Conservation (phyloP, 2,329 filamentous ascomycete species). For the Cyphellophora attinorum region DNA sequence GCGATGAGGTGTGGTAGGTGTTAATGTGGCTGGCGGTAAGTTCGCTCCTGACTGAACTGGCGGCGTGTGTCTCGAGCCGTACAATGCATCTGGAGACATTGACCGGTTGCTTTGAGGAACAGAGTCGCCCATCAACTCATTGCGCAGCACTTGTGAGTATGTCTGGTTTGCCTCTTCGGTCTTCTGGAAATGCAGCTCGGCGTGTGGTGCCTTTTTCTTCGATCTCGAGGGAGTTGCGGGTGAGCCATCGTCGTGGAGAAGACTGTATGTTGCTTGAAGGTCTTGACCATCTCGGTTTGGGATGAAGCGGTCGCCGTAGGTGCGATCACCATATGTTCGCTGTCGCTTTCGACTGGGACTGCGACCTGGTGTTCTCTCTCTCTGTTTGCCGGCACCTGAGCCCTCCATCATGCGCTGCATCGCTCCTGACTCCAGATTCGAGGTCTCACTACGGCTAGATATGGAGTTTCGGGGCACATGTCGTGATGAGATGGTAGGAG, state of each 20-base stretch:
- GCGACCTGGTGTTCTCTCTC: constrained; percentile 53
- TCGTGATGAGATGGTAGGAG: constrained; percentile 44
- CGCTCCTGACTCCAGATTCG: neutral
- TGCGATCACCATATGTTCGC: too few species aligned
- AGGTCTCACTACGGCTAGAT: neutral
- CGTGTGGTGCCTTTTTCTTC: constrained; percentile 75
- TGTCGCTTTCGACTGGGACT: constrained; percentile 62
- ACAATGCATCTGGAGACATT: constrained; percentile 16
- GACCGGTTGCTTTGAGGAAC: constrained; percentile 65
- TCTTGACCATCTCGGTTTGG: constrained; percentile 90
- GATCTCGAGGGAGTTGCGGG: constrained; percentile 81
- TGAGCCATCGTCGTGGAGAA: constrained; percentile 86
- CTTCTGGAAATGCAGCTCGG: constrained; percentile 82
- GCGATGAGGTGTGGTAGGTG: constrained; percentile 92
- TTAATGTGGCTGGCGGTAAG: constrained; percentile 63
- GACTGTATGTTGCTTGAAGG: constrained; percentile 81
- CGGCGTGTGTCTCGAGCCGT: constrained; percentile 67
- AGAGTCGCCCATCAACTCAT: constrained; percentile 84
- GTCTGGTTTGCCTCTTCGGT: constrained; percentile 92
- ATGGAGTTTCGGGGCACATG: neutral
- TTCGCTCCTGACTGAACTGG: constrained; percentile 57
- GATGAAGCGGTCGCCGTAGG: constrained; percentile 69
- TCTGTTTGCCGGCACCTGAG: constrained; percentile 47
- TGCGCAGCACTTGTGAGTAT: constrained; percentile 76
- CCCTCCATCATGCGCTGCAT: constrained; percentile 48